These are phyloP conservation scores for Acrodontium crateriforme DNA, from an alignment of 2,329 filamentous ascomycete genomes.

Conservation along the genomic window DNA sequence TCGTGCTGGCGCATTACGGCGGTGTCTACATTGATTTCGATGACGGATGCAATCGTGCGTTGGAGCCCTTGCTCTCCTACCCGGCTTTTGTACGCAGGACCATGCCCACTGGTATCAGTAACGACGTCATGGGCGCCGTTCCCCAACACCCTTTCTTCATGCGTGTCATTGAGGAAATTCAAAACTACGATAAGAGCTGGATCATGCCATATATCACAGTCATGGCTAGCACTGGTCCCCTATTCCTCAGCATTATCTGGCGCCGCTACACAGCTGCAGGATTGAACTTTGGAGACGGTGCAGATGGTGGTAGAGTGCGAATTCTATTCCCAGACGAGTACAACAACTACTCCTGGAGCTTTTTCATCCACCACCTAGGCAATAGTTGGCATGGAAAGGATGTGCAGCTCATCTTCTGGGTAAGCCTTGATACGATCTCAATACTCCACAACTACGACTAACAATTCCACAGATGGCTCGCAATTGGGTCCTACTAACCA, in stretches of 20 bases:
- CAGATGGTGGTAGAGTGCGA: constrained; percentile 40
- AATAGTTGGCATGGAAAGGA: constrained; percentile 54
- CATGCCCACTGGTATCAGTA: constrained; percentile 63
- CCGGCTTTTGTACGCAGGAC: constrained; percentile 59
- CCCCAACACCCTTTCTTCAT: constrained; percentile 63
- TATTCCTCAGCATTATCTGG: constrained; percentile 65
- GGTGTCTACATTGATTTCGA: constrained; percentile 74
- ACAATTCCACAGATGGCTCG: constrained; percentile 24
- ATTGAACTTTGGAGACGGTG: constrained; percentile 27
- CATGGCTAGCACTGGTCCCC: constrained; percentile 64
- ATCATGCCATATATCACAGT: constrained; percentile 59
- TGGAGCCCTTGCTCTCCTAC: constrained; percentile 52
- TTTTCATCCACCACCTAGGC: constrained; percentile 53
- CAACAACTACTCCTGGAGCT: constrained; percentile 54
- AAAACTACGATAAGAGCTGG: constrained; percentile 56
- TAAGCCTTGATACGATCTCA: constrained; percentile 17
- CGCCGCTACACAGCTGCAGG: constrained; percentile 52
- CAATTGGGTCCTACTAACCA: constrained; percentile 42
- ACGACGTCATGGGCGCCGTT: constrained; percentile 65
- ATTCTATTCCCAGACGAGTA: constrained; percentile 60
- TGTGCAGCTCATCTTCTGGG: constrained; percentile 52
- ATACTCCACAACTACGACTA: constrained; percentile 4
- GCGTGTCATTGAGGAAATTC: constrained; percentile 52
- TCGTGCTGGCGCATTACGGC: constrained; percentile 61
- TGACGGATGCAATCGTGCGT: constrained; percentile 51